phyloP scores from a whole-genome alignment of 2,329 filamentous ascomycete genomes.

The Claviceps capensis region DNA sequence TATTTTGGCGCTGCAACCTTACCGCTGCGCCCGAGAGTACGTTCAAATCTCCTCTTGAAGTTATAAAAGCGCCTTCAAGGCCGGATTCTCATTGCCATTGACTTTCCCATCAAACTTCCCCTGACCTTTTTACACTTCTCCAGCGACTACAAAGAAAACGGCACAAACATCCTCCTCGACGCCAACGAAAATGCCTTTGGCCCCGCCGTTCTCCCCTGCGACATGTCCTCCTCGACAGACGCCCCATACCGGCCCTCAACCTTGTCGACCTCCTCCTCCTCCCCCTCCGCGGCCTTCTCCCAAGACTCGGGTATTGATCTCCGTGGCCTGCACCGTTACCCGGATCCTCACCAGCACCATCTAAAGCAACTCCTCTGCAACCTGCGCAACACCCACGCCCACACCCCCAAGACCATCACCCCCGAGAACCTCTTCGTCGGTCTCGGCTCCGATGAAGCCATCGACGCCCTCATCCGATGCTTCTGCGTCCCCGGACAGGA shows the following conservation, averaged over 20 bases:
- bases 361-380: slow-evolving; percentile 80
- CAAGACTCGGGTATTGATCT: slow-evolving; percentile 44
- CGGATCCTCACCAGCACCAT: slow-evolving; percentile 82
- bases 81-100: not conserved
- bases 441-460: slow-evolving; percentile 91
- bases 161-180: slow-evolving; percentile 63
- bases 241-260: slow-evolving; percentile 55
- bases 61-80: not conserved
- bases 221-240: no score
- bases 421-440: slow-evolving; percentile 87
- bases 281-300: slow-evolving; percentile 15
- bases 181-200: no score
- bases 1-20: slow-evolving; percentile 63
- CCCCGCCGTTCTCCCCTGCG: no score
- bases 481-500: slow-evolving; percentile 83
- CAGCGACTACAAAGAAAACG: slow-evolving; percentile 98
- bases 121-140: slow-evolving; percentile 6
- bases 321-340: slow-evolving; percentile 79
- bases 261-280: slow-evolving; percentile 28
- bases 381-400: slow-evolving; percentile 72
- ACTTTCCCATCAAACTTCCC: not conserved
- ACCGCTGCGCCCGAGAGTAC: slow-evolving; percentile 71
- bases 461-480: slow-evolving; percentile 83
- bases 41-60: not conserved
- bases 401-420: slow-evolving; percentile 59